Base-by-base conservation (phyloP, 371 early-diverging fungal species). In the Syncephalis fuscata region DNA sequence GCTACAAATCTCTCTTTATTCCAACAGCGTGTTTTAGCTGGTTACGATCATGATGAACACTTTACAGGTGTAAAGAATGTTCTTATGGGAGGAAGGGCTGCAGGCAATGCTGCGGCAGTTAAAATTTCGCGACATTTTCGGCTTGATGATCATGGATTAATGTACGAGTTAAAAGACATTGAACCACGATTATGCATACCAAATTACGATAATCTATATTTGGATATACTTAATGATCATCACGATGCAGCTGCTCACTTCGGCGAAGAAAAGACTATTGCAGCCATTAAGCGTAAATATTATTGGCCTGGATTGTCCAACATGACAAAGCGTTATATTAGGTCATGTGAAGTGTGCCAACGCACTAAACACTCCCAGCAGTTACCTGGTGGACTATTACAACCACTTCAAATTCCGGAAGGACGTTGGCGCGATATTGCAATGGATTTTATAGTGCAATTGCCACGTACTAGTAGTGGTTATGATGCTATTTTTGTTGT, bases 231-330 rank as follows among this genome's bases (percentile, higher is more conserved):
- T 0, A 10, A 40, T 0, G 44, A 26, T 45, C 50, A 48, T 17
- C 69, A 71, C 45, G 65, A 69, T 46, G 45, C 54, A 10, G 59
- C 68, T 1, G 70, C 70, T 4, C 67, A 74, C 44, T 65, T 61
- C 43, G 72, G 66, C n/a, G 48, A 27, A 20, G 48, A 57, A 9
- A 66, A 63, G 46, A 76, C 68, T 0, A 51, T 44, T 26, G 63
- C 68, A 11, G 38, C 61, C 9, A 32, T 73, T 0, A 7, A 53
- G 0, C 24, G 62, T 8, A 25, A 53, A 2, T 74, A 52, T 53
- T 55, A 54, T 36, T 73, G 70, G 68, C 61, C 64, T n/a, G 46
- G 56, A 1, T 50, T 73, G 55, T 27, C 53, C 0, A 47, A 53
- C 19, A 53, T 55, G 20, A 48, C 65, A 2, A 53, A 58, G 0